Conservation (phyloP, 2,329 filamentous ascomycete genomes). For the Hortaea werneckii region DNA sequence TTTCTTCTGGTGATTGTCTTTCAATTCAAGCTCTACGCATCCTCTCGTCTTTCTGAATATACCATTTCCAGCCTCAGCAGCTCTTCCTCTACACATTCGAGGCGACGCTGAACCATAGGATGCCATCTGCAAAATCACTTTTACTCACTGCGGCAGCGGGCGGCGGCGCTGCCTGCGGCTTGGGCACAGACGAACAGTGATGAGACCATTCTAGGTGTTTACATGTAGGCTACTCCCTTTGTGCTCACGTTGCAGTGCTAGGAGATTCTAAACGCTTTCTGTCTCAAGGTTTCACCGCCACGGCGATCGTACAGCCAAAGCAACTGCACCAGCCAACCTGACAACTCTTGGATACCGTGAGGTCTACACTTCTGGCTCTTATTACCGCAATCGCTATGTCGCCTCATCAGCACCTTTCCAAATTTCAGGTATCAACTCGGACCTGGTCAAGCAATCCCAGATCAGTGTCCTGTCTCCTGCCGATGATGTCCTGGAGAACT, state of each 20-base stretch:
- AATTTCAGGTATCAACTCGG: conserved; percentile 56
- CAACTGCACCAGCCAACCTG: conserved; percentile 57
- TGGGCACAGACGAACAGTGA: conserved; percentile 18
- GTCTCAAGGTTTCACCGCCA: conserved; percentile 42
- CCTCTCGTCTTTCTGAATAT: not conserved
- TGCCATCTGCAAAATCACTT: conserved; percentile 10
- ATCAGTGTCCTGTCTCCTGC: conserved; percentile 59
- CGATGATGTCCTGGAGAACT: conserved; percentile 68
- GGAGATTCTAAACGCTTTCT: too few relatives aligned
- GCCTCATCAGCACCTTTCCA: conserved; percentile 45
- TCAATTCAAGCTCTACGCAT: not conserved
- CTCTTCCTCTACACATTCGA: not conserved
- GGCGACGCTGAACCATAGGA: not conserved
- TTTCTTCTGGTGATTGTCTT: not conserved
- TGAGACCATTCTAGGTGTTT: conserved; percentile 70
- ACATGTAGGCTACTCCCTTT: conserved; percentile 55
- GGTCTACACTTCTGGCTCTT: conserved; percentile 60
- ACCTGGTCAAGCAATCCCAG: conserved; percentile 59
- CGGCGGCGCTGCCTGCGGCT: conserved; percentile 15
- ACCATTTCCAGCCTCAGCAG: not conserved
- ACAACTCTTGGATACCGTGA: conserved; percentile 72
- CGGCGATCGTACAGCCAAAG: conserved; percentile 77
- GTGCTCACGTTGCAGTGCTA: too few relatives aligned
- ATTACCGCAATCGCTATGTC: conserved; percentile 71
- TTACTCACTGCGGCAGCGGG: conserved; percentile 12